A percentile compares a stretch with the other conserved stretches of the same genome.
These are phyloP conservation scores for Arabidopsis lyrata DNA, from an alignment of 441 rosid species.

Conservation along the genomic window DNA sequence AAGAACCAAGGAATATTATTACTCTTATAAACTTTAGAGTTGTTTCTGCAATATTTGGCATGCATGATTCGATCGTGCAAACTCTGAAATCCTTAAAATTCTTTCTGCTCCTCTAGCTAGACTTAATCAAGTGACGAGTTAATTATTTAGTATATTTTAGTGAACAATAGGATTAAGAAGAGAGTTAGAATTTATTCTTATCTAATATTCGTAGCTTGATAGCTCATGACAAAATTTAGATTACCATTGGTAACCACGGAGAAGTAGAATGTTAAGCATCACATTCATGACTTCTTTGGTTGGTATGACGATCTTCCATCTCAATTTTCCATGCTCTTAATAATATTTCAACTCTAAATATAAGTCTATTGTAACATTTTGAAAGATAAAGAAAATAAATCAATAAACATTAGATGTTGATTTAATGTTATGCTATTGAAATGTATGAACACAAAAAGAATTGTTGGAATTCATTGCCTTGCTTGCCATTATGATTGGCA, in stretches of 20 bases:
- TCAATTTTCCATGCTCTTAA: not conserved
- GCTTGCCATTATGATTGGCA: not conserved
- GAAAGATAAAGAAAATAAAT: not conserved
- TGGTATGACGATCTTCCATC: not conserved
- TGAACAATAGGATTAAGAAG: not conserved
- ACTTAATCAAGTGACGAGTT: not conserved
- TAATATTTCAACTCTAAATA: not conserved
- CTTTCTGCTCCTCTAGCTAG: not conserved
- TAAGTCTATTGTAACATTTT: not conserved
- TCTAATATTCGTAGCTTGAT: not conserved
- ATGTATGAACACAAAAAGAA: too few relatives aligned
- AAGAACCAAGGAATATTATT: not conserved
- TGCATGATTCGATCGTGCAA: not conserved
- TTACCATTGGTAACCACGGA: not conserved
- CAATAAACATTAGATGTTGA: not conserved
- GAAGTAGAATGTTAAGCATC: not conserved
- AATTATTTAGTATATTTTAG: not conserved
- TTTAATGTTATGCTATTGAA: not conserved
- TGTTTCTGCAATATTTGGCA: not conserved
- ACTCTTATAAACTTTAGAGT: not conserved
- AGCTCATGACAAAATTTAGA: not conserved
- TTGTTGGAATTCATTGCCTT: constrained; percentile 5
- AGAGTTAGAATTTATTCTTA: not conserved
- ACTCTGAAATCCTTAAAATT: not conserved
- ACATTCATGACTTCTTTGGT: constrained; percentile 3